Base-by-base conservation (phyloP, 768 basidiomycete species). In the Trametes gibbosa region DNA sequence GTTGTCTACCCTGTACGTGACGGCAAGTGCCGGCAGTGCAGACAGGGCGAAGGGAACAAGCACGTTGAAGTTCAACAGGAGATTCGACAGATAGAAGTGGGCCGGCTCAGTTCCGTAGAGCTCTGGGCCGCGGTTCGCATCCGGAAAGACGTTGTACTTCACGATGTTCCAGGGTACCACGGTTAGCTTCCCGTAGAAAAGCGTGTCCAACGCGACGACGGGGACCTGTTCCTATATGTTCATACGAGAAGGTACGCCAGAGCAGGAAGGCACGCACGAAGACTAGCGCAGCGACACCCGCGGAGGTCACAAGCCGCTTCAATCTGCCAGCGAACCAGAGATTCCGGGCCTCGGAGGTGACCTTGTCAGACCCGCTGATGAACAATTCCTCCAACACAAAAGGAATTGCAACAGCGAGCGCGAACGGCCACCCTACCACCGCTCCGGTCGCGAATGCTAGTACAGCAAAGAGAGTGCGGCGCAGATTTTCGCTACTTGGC, bases 391-490 rank as follows among this genome's bases (percentile, higher is more conserved):
- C 97, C 46, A 92, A 72, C 13, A 95, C 84, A 65, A 96, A 95
- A 1, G 97, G 97, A 14, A 97, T 74, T 0, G 92, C 84, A 7
- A 98, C 79, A 0, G 91, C 86, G 17, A 94, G 79, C n/a, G 91
- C 80, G 71, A 99, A 99, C 6, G 97, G 97, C 97, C 97, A 99
- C 5, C 96, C 97, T 34, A 98, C 82, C 50, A 98, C 83, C 1
- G 86, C 92, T 5, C 92, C 95, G 6, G 84, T 70, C 1, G 91
- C 92, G 69, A 94, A 92, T 48, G 80, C 73, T 46, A 88, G 58
- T 0, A 90, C 90, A 0, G 90, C 84, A 8, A 79, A 73, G 25
- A 89, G 70, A 10, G 89, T 86, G 34, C 89, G 79, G 46, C 76
- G 76, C 59, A 75, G 69, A 67, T 87, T 81, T 40, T 70, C 67